Percentiles rank a stretch among this genome's conserved stretches.
Conservation (phyloP, 345 rosid genomes). For the Citrus sinensis region DNA sequence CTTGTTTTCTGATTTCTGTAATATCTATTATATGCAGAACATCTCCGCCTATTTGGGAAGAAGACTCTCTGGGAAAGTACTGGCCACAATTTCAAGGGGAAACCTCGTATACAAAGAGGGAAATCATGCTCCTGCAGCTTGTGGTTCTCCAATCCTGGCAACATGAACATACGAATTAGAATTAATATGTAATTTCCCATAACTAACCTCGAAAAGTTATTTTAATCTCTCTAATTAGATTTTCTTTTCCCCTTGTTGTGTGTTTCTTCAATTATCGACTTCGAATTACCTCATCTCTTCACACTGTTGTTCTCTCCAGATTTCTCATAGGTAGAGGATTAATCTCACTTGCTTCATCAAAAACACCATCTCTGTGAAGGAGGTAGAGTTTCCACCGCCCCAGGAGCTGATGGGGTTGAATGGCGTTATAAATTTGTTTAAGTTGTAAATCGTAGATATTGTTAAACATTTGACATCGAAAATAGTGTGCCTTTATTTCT, state of each 20-base stretch:
- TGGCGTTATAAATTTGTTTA: not conserved
- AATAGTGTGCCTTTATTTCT: not conserved
- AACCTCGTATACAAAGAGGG: conserved; percentile 82
- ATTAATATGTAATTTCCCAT: not conserved
- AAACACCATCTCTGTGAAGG: not conserved
- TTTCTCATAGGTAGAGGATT: not conserved
- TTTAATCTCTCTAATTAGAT: not conserved
- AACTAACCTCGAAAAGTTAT: not conserved
- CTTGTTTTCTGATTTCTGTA: not conserved
- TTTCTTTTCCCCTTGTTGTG: not conserved
- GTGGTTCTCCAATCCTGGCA: conserved; percentile 69
- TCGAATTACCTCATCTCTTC: not conserved
- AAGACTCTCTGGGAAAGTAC: conserved; percentile 71
- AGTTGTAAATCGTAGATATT: not conserved
- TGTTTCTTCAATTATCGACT: not conserved
- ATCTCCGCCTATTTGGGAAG: conserved; percentile 85
- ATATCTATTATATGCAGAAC: conserved; percentile 34
- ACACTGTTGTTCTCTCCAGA: not conserved
- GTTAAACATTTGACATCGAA: not conserved
- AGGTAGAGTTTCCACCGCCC: not conserved
- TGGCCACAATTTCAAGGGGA: conserved; percentile 84
- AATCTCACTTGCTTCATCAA: not conserved
- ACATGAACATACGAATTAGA: conserved; percentile 9
- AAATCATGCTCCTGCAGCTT: conserved; percentile 74
- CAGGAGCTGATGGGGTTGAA: not conserved